phyloP scores from a whole-genome alignment of 176 grass and related monocot genomes.

The Paspalum vaginatum region DNA sequence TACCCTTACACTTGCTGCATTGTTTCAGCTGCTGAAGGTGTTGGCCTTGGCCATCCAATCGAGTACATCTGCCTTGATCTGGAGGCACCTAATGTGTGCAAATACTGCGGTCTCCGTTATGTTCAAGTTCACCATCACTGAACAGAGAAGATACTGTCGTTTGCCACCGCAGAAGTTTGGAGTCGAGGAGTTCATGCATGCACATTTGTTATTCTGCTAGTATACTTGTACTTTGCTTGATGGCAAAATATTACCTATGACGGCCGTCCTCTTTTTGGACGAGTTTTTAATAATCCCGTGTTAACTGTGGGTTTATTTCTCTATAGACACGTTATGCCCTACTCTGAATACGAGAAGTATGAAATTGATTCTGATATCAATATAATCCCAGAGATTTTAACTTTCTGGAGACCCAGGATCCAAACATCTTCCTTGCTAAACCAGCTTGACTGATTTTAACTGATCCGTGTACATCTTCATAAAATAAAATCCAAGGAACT shows the following conservation, averaged over 20 bases:
- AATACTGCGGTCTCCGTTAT: conserved; percentile 95
- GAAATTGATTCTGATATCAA: background rate
- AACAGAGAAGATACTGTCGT: conserved; percentile 23
- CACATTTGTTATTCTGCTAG: conserved; percentile 35
- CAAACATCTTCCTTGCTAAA: background rate
- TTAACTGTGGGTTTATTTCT: conserved; percentile 39
- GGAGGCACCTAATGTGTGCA: conserved; percentile 78
- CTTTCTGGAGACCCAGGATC: background rate
- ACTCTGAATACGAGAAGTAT: background rate
- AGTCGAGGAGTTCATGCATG: conserved; percentile 43
- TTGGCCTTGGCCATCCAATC: conserved; percentile 86
- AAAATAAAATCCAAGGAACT: no score
- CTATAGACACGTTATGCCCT: background rate
- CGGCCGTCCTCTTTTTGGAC: conserved; percentile 23
- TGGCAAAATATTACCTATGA: conserved; percentile 17
- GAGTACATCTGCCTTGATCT: conserved; percentile 96
- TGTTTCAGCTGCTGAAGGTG: conserved; percentile 59
- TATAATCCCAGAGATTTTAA: background rate
- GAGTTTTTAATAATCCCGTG: conserved; percentile 31
- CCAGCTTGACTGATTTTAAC: background rate
- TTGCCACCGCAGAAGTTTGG: conserved; percentile 44
- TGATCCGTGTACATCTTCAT: background rate
- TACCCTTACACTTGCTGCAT: conserved; percentile 21
- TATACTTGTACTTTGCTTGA: conserved; percentile 34
- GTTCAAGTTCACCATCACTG: conserved; percentile 89